Percentiles rank a stretch among this genome's conserved stretches.
These are phyloP conservation scores for Sistotremastrum suecicum DNA, from an alignment of 768 basidiomycete species.

Conservation along the genomic window DNA sequence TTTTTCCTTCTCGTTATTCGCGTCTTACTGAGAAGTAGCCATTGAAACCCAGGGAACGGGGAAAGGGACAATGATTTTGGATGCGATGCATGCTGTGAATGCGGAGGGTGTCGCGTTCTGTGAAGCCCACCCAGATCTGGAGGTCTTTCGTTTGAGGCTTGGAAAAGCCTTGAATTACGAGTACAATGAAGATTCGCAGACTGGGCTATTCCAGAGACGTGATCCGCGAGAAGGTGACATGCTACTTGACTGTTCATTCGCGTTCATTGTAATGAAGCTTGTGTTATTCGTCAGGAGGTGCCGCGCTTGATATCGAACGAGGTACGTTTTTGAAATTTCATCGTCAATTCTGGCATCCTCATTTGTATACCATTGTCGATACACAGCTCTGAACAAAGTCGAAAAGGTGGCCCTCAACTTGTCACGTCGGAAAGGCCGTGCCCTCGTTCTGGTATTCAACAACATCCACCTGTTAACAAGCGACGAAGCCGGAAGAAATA, in stretches of 20 bases:
- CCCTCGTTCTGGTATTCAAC: slow-evolving; percentile 71
- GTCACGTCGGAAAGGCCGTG: slow-evolving; percentile 40
- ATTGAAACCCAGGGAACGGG: slow-evolving; percentile 44
- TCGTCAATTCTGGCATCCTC: background rate
- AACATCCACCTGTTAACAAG: slow-evolving; percentile 67
- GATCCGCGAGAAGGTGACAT: slow-evolving; percentile 64
- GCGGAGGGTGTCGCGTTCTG: slow-evolving; percentile 65
- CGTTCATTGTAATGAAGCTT: background rate
- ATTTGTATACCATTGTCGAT: background rate
- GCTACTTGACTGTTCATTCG: slow-evolving; percentile 5
- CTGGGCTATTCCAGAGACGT: slow-evolving; percentile 63
- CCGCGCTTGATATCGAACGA: slow-evolving; percentile 71
- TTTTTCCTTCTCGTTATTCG: background rate
- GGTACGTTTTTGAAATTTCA: slow-evolving; percentile 23
- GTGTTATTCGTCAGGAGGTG: slow-evolving; percentile 33
- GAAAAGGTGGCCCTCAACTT: slow-evolving; percentile 71
- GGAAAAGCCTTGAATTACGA: slow-evolving; percentile 83
- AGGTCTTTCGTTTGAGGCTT: slow-evolving; percentile 73
- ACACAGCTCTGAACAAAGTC: slow-evolving; percentile 60
- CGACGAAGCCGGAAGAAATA: slow-evolving; percentile 58
- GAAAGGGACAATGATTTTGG: slow-evolving; percentile 73
- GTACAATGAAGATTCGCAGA: slow-evolving; percentile 72
- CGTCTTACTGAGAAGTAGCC: background rate
- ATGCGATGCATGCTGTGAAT: slow-evolving; percentile 59
- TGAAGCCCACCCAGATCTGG: slow-evolving; percentile 76